Conservation (phyloP, 2,329 filamentous ascomycete species). For the Epichloe sylvatica region DNA sequence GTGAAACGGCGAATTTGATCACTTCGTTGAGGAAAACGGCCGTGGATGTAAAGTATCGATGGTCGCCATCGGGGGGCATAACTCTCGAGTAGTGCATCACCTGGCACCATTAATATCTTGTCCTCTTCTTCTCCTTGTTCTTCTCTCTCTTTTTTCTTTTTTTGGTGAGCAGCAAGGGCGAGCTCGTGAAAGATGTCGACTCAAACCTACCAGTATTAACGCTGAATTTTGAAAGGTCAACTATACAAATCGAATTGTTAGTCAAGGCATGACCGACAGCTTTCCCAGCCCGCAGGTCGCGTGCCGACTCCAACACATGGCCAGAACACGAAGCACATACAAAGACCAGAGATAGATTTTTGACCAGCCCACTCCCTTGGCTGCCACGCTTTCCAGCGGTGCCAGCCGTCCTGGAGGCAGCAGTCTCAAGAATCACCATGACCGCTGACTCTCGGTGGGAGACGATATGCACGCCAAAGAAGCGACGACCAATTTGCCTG, state of each 20-base stretch:
- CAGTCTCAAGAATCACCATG: conserved; percentile 11
- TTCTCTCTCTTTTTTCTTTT: neutral
- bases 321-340: conserved; percentile 4
- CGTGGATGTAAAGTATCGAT: conserved; percentile 85
- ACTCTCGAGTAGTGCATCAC: conserved; percentile 90
- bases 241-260: conserved; percentile 26
- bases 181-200: neutral
- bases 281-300: neutral
- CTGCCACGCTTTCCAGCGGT: conserved; percentile 1
- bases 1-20: conserved; percentile 73
- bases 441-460: neutral
- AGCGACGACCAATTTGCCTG: neutral
- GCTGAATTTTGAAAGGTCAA: conserved; percentile 64
- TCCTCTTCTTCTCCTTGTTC: neutral
- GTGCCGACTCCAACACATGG: neutral
- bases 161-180: neutral
- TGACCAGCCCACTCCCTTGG: conserved; percentile 8
- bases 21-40: conserved; percentile 90
- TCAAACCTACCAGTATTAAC: conserved; percentile 49
- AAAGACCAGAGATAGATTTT: conserved; percentile 12
- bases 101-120: conserved; percentile 25
- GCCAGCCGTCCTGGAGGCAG: conserved; percentile 6
- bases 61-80: conserved; percentile 69
- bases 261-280: neutral
- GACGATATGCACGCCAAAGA: neutral